Evolutionary conservation across 225 moss, liverwort and hornwort genomes (phyloP), one percentile per base, ranked within the genome.

Genomic region (Bryoerythrophyllum caledonicum): DNA sequence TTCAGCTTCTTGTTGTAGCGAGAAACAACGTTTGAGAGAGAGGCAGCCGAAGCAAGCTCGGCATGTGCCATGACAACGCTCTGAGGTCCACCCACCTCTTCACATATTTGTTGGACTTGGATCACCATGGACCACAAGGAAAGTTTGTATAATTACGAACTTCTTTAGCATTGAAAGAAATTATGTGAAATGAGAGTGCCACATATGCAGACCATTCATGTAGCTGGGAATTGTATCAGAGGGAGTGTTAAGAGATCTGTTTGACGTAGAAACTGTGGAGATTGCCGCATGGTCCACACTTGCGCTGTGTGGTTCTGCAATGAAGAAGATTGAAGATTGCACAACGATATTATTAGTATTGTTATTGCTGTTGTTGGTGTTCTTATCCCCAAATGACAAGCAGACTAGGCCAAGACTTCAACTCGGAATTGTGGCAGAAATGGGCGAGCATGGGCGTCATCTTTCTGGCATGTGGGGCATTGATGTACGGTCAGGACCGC

Each of bases 391-490:
- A 30, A 52, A 83, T 80, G 80, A 64, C 60, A 55, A 75, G 59
- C 82, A 68, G 60, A 30, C 30, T 79, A 3, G 32, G 32, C 68
- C 68, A 64, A 38, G 73, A 68, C 67, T 84, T 81, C 81, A 79
- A 81, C 73, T 83, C 84, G 52, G 87, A 81, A 48, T 23, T 79
- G 32, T 84, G 87, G 84, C 76, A 84, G n/a, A 84, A 82, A 68
- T 87, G 81, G 79, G 87, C 84, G 52, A 87, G 84, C 58, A 84
- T 87, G 81, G 87, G 78, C 7, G 79, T 87, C 34, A 84, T 87
- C 48, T 76, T 84, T 20, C 49, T 84, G 76, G 87, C 87, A 40
- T 87, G 83, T 8, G 87, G 87, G 23, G 87, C 87, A 28, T 71
- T 87, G 87, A 49, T 87, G 75, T 87, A 84, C 38, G 38, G 38